Base-by-base conservation (phyloP, 2,329 filamentous ascomycete genomes). In the Dothistroma septosporum region DNA sequence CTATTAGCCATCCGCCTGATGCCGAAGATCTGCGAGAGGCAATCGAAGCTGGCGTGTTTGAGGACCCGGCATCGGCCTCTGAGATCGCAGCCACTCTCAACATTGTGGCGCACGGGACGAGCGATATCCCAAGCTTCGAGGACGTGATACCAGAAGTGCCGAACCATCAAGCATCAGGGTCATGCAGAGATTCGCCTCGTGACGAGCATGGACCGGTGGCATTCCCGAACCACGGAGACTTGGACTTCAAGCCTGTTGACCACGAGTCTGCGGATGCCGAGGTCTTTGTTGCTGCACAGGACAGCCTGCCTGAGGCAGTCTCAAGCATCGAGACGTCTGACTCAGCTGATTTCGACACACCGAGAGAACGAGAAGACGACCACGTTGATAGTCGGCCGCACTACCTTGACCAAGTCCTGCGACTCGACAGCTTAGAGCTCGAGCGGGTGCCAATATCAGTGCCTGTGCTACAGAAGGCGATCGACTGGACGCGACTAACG, bases 361-460 rank as follows among this genome's bases (percentile, higher is more conserved):
- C 22, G 11, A 19, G 35, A 12, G n/a, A 33, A 37, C 16, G 4
- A 44, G 8, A 44, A 19, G 41, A 57, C n/a, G 67, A 67, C 33
- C 59, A 53, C 28, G 57, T 60, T n/a, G 50, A 61, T 12, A 47
- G 61, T 22, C 70, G 59, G 41, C 31, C 75, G 64, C 78, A 78
- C 47, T 74, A 77, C 21, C 74, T 84, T 1, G 80, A 84, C 33
- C 82, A 81, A 35, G 85, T 85, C 67, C 76, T 94, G 16, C 83
- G 80, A 62, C 76, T 94, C n/a, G 85, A 90, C 61, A 85, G 81
- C 1, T 78, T 94, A 10, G 89, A 92, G 74, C 79, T 94, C 1
- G 90, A 94, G 74, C 84, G 89, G 24, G 83, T 93, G 2, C 83
- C 85, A 0, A 76, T 94, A n/a, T 91, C 87, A 0, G 82, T 91